Evolutionary conservation across 2,329 filamentous ascomycete species (phyloP), one percentile per base, ranked within the genome.

Genomic region (Clonostachys solani): DNA sequence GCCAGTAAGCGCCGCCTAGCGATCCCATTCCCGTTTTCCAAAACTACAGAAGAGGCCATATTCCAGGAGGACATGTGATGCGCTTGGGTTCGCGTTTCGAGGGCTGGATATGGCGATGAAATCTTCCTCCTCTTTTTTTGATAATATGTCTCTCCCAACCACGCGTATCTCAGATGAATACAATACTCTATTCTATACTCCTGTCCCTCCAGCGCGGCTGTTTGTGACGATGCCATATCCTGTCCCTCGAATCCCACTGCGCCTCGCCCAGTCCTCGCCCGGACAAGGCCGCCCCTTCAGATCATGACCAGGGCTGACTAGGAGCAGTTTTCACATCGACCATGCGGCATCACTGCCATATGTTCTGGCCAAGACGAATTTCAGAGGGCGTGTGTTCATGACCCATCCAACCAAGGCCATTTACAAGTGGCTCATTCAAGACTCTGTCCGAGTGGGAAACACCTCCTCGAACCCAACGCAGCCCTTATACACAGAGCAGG

Each of bases 361-460:
- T 65, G 94, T 99, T 50, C 80, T 99, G 54, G 89, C 92, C 54
- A 99, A 99, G 73, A 97, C 94, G 36, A 96, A 96, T 67, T 99
- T 99, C 74, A 87, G 88, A 54, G 94, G 94, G 43, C 84, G 92
- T 18, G 92, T 97, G 51, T 97, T 96, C 73, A 99, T 97, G 92
- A 99, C 94, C 45, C 94, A 99, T 73, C 91, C 94, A 2, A 99
- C 94, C 42, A 97, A 99, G 68, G 94, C 94, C 58, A 99, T 99
- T 64, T 99, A 99, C 80, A 97, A 97, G 71, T 97, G 94, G 92
- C 83, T 97, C 45, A 96, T 97, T 52, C 91, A 96, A 67, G 94
- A 99, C 68, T 95, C 91, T 55, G 89, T 99, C 41, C 86, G 94
- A 49, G 92, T 99, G 33, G 87, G 86, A 63, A 87, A 84, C 60